phyloP scores from a whole-genome alignment of 495 filamentous ascomycete species.

The Lophium mytilinum region DNA sequence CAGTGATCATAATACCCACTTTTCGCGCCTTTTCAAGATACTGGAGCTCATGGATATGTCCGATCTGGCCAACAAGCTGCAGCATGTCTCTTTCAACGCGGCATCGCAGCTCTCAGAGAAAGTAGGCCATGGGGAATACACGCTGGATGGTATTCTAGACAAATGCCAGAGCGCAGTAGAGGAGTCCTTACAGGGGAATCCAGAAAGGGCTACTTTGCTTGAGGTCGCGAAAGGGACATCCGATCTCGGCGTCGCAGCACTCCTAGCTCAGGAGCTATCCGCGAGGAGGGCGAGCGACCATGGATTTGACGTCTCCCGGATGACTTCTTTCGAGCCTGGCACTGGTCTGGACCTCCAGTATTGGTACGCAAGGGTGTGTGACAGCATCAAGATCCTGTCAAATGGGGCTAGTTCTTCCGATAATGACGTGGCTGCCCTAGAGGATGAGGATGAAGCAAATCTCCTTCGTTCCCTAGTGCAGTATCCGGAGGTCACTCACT shows the following conservation, averaged over 20 bases:
- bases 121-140: slow-evolving; percentile 43
- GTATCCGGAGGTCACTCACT: slow-evolving; percentile 56
- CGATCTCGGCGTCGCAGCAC: slow-evolving; percentile 51
- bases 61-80: slow-evolving; percentile 48
- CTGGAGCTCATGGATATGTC: slow-evolving; percentile 45
- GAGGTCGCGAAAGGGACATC: slow-evolving; percentile 47
- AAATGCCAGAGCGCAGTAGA: slow-evolving; percentile 58
- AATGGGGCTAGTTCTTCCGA: slow-evolving; percentile 42
- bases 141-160: slow-evolving; percentile 35
- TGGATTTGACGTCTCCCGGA: slow-evolving; percentile 53
- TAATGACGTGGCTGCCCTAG: slow-evolving; percentile 50
- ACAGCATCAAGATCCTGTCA: slow-evolving; percentile 39
- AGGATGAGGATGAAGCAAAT: slow-evolving; percentile 51
- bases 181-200: slow-evolving; percentile 56
- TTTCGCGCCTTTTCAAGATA: slow-evolving; percentile 59
- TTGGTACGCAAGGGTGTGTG: slow-evolving; percentile 56
- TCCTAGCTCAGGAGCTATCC: slow-evolving; percentile 61
- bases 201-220: slow-evolving; percentile 52
- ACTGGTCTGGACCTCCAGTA: slow-evolving; percentile 66
- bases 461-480: slow-evolving; percentile 53
- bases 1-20: slow-evolving; percentile 51
- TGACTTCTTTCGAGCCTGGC: slow-evolving; percentile 65
- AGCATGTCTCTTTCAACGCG: slow-evolving; percentile 58
- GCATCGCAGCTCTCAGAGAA: slow-evolving; percentile 30
- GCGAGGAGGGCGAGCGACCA: slow-evolving; percentile 61